Percentiles rank a stretch among this genome's conserved stretches.
These are phyloP conservation scores for Ephemerocybe angulata DNA, from an alignment of 768 basidiomycete species.

Conservation along the genomic window DNA sequence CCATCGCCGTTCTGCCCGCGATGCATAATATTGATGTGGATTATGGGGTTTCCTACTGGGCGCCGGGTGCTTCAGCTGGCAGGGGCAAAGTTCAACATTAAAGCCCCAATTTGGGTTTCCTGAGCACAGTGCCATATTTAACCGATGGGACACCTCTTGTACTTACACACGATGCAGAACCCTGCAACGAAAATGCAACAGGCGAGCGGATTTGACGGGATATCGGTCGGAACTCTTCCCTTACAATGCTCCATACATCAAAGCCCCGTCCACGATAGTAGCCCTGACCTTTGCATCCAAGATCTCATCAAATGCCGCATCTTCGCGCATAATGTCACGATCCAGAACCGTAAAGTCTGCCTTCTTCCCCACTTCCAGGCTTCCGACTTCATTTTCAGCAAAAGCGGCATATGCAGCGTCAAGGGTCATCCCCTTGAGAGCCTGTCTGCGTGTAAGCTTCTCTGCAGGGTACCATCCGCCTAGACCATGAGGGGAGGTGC, in stretches of 20 bases:
- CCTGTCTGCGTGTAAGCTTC: slow-evolving; percentile 71
- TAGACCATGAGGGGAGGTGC: slow-evolving; percentile 72
- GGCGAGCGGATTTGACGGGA: too few relatives aligned
- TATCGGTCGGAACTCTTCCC: too few relatives aligned
- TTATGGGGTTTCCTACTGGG: too few relatives aligned
- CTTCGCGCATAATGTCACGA: slow-evolving; percentile 73
- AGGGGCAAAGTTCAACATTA: too few relatives aligned
- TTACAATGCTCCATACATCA: slow-evolving; percentile 37
- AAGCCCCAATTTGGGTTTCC: too few relatives aligned
- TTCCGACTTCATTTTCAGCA: slow-evolving; percentile 66
- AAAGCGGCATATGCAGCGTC: slow-evolving; percentile 88
- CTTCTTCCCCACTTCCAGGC: slow-evolving; percentile 69
- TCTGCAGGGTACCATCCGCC: slow-evolving; percentile 82
- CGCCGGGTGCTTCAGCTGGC: too few relatives aligned
- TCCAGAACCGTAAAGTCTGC: slow-evolving; percentile 85
- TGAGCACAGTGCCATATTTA: too few relatives aligned
- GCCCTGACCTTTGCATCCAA: slow-evolving; percentile 64
- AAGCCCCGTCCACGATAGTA: slow-evolving; percentile 74
- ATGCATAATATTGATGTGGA: too few relatives aligned
- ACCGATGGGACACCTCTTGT: too few relatives aligned
- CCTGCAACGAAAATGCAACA: too few relatives aligned
- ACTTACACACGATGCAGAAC: too few relatives aligned
- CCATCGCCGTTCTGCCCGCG: too few relatives aligned
- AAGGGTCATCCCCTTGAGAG: slow-evolving; percentile 87
- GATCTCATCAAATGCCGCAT: slow-evolving; percentile 42